Base-by-base conservation (phyloP, 768 basidiomycete genomes). In the Strobilomyces confusus region DNA sequence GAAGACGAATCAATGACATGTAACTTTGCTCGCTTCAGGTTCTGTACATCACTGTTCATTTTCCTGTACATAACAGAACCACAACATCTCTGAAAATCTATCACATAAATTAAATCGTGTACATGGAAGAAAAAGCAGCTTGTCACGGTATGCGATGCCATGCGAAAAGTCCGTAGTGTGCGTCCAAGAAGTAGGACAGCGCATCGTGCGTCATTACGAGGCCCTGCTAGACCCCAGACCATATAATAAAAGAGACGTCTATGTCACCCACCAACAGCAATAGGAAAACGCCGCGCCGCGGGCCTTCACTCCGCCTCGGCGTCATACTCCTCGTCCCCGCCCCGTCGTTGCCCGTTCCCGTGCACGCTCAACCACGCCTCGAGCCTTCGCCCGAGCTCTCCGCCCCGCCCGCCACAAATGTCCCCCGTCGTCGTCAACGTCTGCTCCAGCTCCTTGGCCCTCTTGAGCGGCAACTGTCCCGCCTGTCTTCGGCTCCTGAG, bases 321-420 rank as follows among this genome's bases (percentile, higher is more conserved):
- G 14, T 58, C 59, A 22, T 38, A 20, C 30, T 59, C 67, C 17
- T 62, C 59, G n/a, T 62, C 52, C 4, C 42, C 14, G 25, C 20
- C 51, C 51, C 26, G n/a, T 47, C 45, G 53, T 33, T 51, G 49
- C 25, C 58, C 66, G 7, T 65, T 55, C 48, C 58, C 68, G 13
- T 65, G 57, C 20, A 77, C 75, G 8, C 75, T 79, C 59, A 90
- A 72, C 84, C 87, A 87, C 38, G 84, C 87, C 69, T 91, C 89
- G 49, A 91, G 70, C 51, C 89, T 70, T 48, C 86, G 71, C 37
- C 89, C 88, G 8, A 91, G 71, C 72, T 90, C 89, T 9, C 87
- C 87, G 0, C 89, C 89, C 17, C 85, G 77, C 33, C 88, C 89
- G 36, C 88, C 89, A 67, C 88, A 89, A 25, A 84, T 79, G 65